These are phyloP conservation scores for Tremellales sp. DNA, from an alignment of 1,284 basidiomycete genomes.

Conservation along the genomic window DNA sequence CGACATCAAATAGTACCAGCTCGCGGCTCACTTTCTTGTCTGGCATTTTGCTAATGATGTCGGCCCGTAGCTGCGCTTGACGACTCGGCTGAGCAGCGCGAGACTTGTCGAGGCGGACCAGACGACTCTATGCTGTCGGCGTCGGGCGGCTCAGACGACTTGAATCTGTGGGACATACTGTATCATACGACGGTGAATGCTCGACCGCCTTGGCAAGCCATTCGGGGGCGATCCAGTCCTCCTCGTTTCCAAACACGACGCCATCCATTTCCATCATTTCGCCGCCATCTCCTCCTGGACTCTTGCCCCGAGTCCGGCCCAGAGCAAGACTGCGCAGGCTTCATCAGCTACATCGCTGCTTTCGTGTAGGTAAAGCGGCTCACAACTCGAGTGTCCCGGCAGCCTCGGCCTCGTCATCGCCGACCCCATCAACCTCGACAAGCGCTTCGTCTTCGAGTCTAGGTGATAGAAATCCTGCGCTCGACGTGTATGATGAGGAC, in stretches of 20 bases:
- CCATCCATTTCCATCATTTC: conserved; percentile 1
- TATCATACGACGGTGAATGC: neutral
- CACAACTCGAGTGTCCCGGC: conserved; percentile 19
- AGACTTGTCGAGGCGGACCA: neutral
- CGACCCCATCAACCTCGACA: neutral
- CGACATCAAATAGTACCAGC: conserved; percentile 15
- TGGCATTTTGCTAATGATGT: conserved; percentile 10
- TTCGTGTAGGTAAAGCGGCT: no score
- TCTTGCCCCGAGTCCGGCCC: conserved; percentile 14
- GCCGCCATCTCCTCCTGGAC: conserved; percentile 13
- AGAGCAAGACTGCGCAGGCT: conserved; percentile 14
- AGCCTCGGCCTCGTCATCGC: conserved; percentile 12
- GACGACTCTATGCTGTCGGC: neutral
- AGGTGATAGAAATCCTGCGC: no score
- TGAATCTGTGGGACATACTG: neutral
- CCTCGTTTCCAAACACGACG: conserved; percentile 1
- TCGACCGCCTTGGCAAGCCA: neutral
- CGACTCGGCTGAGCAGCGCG: neutral
- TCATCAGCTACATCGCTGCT: neutral
- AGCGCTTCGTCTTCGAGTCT: no score
- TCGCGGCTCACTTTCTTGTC: conserved; percentile 6
- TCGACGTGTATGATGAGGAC: neutral
- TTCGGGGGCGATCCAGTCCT: neutral
- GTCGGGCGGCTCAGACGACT: neutral
- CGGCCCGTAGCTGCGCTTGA: neutral